Base-by-base conservation (phyloP, 192 early-diverging fungal genomes). In the Coemansia sp. region DNA sequence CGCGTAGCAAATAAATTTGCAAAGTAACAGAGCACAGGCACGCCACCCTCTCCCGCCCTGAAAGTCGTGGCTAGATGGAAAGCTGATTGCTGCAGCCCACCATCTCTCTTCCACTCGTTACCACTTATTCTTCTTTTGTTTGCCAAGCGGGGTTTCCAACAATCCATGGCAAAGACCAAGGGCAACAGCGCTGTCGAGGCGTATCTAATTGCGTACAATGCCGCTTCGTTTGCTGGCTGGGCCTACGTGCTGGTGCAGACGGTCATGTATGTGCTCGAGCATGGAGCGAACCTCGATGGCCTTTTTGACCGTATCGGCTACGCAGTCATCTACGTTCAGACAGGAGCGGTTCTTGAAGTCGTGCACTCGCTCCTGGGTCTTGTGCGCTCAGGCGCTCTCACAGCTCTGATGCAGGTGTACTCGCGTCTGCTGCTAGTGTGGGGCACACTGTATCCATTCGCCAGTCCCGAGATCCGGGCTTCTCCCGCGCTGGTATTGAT, bases 131-230 rank as follows among this genome's bases (percentile, higher is more conserved):
- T n/a, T n/a, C n/a, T n/a, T n/a, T n/a, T n/a, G n/a, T n/a, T n/a
- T n/a, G n/a, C n/a, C n/a, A n/a, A n/a, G n/a, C n/a, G n/a, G n/a
- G n/a, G n/a, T n/a, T n/a, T n/a, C n/a, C n/a, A n/a, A 27, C 24
- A 15, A 29, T n/a, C 5, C 15, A 66, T 73, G 71, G 64, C 71
- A 4, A 56, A 63, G 58, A 53, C 22, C 37, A 72, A 73, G n/a
- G 52, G 53, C 22, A 67, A 36, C 63, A 40, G 65, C 34, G 56
- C 53, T 15, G 66, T 77, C 19, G 53, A 70, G 56, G 52, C 61
- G 24, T 98, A 97, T 65, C 82, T 98, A 32, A 75, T 95, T 22
- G 69, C 84, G 27, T 98, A 97, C 84, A 98, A 98, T 70, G 68
- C 84, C 22, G 81, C 77, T 0, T 96, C 94, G 35, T 88, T 86